Evolutionary conservation across 441 rosid genomes (phyloP).

Genomic region (Breynia disticha): DNA sequence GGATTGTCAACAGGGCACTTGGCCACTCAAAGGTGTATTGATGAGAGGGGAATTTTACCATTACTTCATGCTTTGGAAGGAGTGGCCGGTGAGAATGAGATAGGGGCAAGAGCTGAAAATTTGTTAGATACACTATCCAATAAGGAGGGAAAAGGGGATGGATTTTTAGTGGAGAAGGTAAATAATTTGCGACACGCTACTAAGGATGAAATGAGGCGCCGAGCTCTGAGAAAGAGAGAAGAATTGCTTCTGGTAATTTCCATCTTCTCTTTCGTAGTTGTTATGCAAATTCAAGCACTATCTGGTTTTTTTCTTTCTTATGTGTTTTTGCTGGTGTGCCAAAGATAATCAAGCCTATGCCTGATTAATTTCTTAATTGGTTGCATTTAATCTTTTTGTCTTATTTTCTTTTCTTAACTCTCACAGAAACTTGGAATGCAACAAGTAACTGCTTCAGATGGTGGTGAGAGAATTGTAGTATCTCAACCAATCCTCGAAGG

Average conservation of each 20-base stretch:
- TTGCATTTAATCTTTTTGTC: not conserved
- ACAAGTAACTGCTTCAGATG: conserved; percentile 80
- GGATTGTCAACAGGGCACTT: conserved; percentile 98
- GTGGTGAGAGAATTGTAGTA: conserved; percentile 93
- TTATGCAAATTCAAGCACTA: too few species aligned
- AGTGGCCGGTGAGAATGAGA: conserved; percentile 92
- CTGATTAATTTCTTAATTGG: not conserved
- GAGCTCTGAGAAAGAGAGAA: conserved; percentile 81
- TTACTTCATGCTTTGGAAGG: conserved; percentile 98
- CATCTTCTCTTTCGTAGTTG: not conserved
- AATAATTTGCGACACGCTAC: conserved; percentile 79
- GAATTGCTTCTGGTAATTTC: conserved; percentile 75
- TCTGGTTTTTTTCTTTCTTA: too few species aligned
- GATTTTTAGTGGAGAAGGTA: conserved; percentile 85
- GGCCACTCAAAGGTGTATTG: conserved; percentile 82
- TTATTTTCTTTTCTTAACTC: conserved; percentile 12
- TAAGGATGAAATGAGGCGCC: conserved; percentile 92
- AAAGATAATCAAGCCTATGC: not conserved
- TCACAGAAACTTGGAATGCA: conserved; percentile 89
- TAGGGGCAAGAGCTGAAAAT: conserved; percentile 98
- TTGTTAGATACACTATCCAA: conserved; percentile 88
- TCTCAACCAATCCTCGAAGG: conserved; percentile 88
- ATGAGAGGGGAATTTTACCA: conserved; percentile 82
- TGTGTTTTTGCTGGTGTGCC: too few species aligned
- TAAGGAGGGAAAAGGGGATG: conserved; percentile 95